Evolutionary conservation across 352 stramenopile genomes (phyloP).

Genomic region (Phytophthora capsici): DNA sequence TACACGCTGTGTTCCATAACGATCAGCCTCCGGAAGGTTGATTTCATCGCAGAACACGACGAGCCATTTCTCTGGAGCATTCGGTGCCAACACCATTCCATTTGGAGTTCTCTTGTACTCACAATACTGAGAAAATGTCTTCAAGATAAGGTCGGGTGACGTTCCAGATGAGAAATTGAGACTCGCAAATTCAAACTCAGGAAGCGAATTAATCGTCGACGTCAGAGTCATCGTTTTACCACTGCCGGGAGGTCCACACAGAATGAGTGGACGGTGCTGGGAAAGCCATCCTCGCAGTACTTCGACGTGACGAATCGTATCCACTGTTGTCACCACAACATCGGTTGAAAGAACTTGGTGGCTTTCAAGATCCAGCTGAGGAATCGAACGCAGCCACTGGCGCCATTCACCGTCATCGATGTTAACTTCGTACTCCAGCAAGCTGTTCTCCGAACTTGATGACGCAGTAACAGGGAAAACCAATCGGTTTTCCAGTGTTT

Average conservation of each 20-base stretch:
- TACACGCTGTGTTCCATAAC: slow-evolving; percentile 99
- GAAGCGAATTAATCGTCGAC: slow-evolving; percentile 96
- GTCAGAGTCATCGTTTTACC: slow-evolving; percentile 99
- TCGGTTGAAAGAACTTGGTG: slow-evolving; percentile 96
- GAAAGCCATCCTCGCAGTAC: slow-evolving; percentile 97
- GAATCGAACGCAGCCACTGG: slow-evolving; percentile 96
- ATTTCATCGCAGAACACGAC: slow-evolving; percentile 99
- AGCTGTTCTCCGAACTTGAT: slow-evolving; percentile 70
- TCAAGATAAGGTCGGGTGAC: slow-evolving; percentile 98
- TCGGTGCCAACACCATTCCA: slow-evolving; percentile 96
- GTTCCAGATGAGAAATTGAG: slow-evolving; percentile 99
- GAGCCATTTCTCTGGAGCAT: slow-evolving; percentile 96
- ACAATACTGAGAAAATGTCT: slow-evolving; percentile 99
- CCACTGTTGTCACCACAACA: slow-evolving; percentile 99
- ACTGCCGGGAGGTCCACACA: slow-evolving; percentile 98
- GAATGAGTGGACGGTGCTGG: slow-evolving; percentile 96
- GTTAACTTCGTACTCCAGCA: slow-evolving; percentile 97
- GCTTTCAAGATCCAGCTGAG: slow-evolving; percentile 98
- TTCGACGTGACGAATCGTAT: slow-evolving; percentile 99
- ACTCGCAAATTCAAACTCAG: slow-evolving; percentile 97
- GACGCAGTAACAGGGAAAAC: slow-evolving; percentile 80
- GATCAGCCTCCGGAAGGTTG: slow-evolving; percentile 98
- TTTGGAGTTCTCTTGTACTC: slow-evolving; percentile 97
- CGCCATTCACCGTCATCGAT: slow-evolving; percentile 98
- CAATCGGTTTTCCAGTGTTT: slow-evolving; percentile 90